phyloP scores from a whole-genome alignment of 2,329 filamentous ascomycete species.

The Achaetomium macrosporum region DNA sequence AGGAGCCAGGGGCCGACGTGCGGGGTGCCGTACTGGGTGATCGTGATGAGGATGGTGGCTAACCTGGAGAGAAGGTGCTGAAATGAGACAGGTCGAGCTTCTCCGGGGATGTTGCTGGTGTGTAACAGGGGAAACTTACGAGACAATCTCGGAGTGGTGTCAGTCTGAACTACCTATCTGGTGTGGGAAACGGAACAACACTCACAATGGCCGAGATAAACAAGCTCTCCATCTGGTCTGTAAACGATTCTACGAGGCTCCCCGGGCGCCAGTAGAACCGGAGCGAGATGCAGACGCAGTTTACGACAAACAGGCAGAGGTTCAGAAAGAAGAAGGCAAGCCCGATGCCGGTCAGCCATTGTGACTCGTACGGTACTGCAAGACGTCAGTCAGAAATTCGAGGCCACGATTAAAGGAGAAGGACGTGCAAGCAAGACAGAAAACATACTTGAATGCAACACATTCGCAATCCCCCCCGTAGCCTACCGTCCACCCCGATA shows the following conservation, averaged over 20 bases:
- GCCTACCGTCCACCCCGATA: constrained; percentile 33
- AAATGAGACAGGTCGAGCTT: neutral
- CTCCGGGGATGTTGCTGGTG: too few species aligned
- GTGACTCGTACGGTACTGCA: constrained; percentile 46
- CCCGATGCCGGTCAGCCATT: constrained; percentile 54
- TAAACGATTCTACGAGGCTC: constrained; percentile 64
- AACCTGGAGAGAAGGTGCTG: constrained; percentile 30
- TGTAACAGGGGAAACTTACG: constrained; percentile 26
- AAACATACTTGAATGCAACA: constrained; percentile 47
- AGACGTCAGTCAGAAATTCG: too few species aligned
- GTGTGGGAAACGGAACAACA: constrained; percentile 10
- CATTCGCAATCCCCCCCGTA: constrained; percentile 51
- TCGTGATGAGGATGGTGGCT: constrained; percentile 71
- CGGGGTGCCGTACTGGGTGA: constrained; percentile 68
- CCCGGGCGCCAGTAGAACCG: constrained; percentile 66
- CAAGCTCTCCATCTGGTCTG: constrained; percentile 70
- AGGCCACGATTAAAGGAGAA: neutral
- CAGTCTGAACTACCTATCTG: neutral
- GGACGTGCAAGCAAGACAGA: neutral
- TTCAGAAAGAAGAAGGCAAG: constrained; percentile 59
- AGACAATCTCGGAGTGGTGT: constrained; percentile 35
- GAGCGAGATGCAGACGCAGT: constrained; percentile 58
- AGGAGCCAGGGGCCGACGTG: constrained; percentile 57
- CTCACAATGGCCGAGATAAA: constrained; percentile 65
- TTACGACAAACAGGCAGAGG: constrained; percentile 54